These are phyloP conservation scores for Haplosporangium sp. DNA, from an alignment of 371 early-diverging fungal species.

Conservation along the genomic window DNA sequence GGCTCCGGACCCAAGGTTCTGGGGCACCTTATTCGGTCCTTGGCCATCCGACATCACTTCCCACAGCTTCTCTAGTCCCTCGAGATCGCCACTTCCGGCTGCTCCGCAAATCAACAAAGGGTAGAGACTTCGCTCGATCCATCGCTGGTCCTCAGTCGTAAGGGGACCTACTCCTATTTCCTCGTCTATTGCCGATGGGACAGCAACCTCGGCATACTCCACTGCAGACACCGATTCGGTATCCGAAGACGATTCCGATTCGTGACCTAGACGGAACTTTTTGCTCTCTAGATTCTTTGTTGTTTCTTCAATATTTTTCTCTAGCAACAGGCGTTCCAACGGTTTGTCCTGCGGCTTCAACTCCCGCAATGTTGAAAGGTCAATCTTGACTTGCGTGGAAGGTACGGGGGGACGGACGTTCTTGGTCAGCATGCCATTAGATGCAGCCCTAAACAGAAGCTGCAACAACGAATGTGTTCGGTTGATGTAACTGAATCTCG, in stretches of 20 bases:
- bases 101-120: constrained; percentile 92
- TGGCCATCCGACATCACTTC: constrained; percentile 56
- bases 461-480: constrained; percentile 65
- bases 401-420: background rate
- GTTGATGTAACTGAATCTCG: constrained; percentile 65
- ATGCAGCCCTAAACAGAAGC: constrained; percentile 57
- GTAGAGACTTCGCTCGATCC: constrained; percentile 81
- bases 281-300: background rate
- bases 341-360: background rate
- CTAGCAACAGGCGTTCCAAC: constrained; percentile 11
- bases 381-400: background rate
- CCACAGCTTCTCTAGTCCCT: constrained; percentile 75
- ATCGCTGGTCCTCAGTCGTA: constrained; percentile 63
- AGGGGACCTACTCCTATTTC: constrained; percentile 25
- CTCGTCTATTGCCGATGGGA: background rate
- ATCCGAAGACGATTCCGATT: constrained; percentile 19
- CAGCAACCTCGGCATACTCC: background rate
- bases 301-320: constrained; percentile 5
- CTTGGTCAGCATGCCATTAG: constrained; percentile 30
- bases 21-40: constrained; percentile 8
- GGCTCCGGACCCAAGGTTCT: constrained; percentile 16
- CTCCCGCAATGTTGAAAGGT: background rate
- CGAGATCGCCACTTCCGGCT: constrained; percentile 86
- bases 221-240: constrained; percentile 25
- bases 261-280: constrained; percentile 4